Conservation (phyloP, 2,329 filamentous ascomycete species). For the Botrytis fragariae region DNA sequence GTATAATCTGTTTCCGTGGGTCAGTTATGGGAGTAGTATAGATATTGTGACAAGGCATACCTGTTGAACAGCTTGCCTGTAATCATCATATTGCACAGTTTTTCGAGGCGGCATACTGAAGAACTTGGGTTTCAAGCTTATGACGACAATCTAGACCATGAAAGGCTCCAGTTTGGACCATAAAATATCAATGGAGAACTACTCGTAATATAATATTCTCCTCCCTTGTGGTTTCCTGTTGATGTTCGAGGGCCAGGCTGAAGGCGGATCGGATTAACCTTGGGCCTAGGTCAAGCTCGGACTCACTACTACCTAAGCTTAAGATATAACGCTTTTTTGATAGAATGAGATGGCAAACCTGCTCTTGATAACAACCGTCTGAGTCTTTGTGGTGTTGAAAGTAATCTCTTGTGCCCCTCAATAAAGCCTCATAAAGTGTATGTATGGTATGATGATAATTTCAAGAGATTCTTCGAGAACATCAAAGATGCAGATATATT, state of each 20-base stretch:
- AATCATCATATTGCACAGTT: conserved; percentile 37
- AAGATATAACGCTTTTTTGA: not conserved
- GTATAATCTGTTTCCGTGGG: conserved; percentile 66
- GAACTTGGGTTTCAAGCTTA: not conserved
- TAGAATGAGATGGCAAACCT: not conserved
- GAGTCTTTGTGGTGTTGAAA: not conserved
- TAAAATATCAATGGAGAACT: conserved; percentile 1
- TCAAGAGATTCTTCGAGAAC: conserved; percentile 1
- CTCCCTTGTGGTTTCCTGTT: not conserved
- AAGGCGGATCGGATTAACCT: not conserved
- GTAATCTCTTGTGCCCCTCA: not conserved
- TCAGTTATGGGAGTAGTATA: conserved; percentile 1
- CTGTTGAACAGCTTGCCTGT: conserved; percentile 37
- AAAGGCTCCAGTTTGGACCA: not conserved
- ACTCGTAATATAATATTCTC: not conserved
- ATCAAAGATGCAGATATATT: not conserved
- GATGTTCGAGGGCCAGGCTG: conserved; percentile 7
- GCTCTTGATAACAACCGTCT: not conserved
- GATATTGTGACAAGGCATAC: conserved; percentile 23
- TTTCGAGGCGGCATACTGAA: conserved; percentile 31
- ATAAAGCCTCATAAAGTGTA: not conserved
- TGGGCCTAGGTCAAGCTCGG: not conserved
- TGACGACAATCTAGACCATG: not conserved
- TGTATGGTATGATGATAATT: not conserved
- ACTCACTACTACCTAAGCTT: not conserved